Evolutionary conservation across 2,329 filamentous ascomycete species (phyloP), one percentile per base, ranked within the genome.

Genomic region (Alternaria sp.): DNA sequence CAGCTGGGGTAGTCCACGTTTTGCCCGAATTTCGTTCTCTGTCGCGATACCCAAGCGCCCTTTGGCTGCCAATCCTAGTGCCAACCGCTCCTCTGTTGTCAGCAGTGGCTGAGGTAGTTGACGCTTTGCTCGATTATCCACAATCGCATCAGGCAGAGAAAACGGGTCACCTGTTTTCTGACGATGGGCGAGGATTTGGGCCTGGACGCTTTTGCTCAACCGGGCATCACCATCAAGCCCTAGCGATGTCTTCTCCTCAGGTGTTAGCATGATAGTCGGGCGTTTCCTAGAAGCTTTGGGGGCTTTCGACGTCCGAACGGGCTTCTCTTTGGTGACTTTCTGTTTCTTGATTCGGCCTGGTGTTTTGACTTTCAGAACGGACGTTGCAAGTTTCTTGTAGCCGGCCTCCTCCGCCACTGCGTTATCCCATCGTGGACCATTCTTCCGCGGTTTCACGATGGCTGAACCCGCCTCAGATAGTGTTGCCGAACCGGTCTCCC

Each of bases 181-280:
- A 8, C 74, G 73, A 59, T 78, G 64, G 10, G 64, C 70, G 46
- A 66, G 60, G 25, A 78, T 72, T 50, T 76, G 73, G 11, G 66
- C 51, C 46, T 74, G 68, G 14, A 70, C 60, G 11, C 64, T 60
- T 16, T 63, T 62, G 28, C 65, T 68, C 27, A 77, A 61, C 11
- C 75, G 70, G 22, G 72, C 74, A 49, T 60, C 68, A 8, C 62
- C 50, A 44, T 72, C 64, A 45, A 75, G 44, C 2, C 74, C 73
- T 18, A 76, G 48, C 9, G 66, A 60, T 3, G 64, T 36, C 30
- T 73, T 66, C 51, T 77, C 67, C 22, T 72, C 71, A 50, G 57
- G 58, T 0, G 68, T 74, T 18, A 76, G 66, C 6, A 66, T 64
- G n/a, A 72, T 52, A 9, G 57, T 28, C 10, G 44, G 28, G 14